Evolutionary conservation across 2,329 filamentous ascomycete species (phyloP), one percentile per base, ranked within the genome.

Genomic region (Ilyonectria destructans): DNA sequence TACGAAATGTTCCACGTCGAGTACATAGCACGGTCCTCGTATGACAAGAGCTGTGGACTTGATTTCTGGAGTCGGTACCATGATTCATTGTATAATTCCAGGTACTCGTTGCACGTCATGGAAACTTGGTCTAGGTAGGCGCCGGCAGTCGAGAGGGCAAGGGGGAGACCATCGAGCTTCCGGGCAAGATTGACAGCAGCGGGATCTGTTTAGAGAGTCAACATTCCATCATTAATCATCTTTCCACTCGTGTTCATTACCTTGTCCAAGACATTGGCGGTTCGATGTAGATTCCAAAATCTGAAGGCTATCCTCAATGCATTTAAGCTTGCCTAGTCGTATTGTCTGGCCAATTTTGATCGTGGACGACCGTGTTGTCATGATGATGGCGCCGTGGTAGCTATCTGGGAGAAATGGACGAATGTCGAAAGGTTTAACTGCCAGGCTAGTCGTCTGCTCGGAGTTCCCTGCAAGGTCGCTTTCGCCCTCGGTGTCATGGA

Each of bases 131-230:
- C 63, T 15, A 87, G 79, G 66, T 84, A 87, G 0, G 82, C 78
- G 6, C 84, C 83, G 19, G 85, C 85, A 17, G 83, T 81, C 5
- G 83, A 75, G 17, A 87, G 79, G 2, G 85, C 84, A 33, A 87
- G 79, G 13, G 84, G 84, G 31, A 86, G 80, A 5, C 85, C 82
- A 65, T 83, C 80, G 1, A 87, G 80, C 56, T 75, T 71, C 37
- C 72, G 64, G 2, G 77, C 76, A 65, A 85, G 78, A 15, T 68
- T 19, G 35, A 57, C 23, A 15, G 76, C 76, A 68, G 76, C 76
- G 33, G 67, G 23, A 73, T 82, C 78, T 82, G 26, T 26, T 6
- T 26, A 26, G 5, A 26, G 26, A 26, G 26, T 26, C 26, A 26
- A 26, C 26, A 6, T 26, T 5, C 26, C 4, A 26, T 26, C 26